A percentile compares a stretch with the other conserved stretches of the same genome.
Evolutionary conservation across 2,329 filamentous ascomycete genomes (phyloP).

Genomic region (Colletotrichum cordylinicola): DNA sequence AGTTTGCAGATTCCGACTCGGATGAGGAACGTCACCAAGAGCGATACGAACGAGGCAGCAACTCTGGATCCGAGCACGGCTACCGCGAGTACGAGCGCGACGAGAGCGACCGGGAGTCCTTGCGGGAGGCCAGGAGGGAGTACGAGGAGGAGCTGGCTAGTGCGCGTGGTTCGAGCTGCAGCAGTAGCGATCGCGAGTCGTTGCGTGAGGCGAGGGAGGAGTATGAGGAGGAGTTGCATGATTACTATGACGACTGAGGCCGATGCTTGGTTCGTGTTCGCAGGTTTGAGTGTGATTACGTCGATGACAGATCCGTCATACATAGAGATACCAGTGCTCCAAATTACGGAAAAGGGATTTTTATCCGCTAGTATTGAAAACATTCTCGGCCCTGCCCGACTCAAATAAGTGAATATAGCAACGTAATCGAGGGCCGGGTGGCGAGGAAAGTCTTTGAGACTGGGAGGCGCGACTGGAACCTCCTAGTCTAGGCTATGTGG

Average conservation of each 20-base stretch:
- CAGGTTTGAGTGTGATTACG: too few relatives aligned
- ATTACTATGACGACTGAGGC: slow-evolving; percentile 21
- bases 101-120: slow-evolving; percentile 31
- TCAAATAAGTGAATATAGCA: too few relatives aligned
- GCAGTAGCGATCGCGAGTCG: slow-evolving; percentile 47
- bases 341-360: too few relatives aligned
- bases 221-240: slow-evolving; percentile 50
- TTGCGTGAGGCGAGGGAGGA: slow-evolving; percentile 54
- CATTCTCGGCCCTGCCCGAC: too few relatives aligned
- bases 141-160: slow-evolving; percentile 38
- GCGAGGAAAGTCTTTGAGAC: too few relatives aligned
- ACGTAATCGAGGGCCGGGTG: too few relatives aligned
- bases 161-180: slow-evolving; percentile 26
- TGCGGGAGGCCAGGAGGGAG: slow-evolving; percentile 28
- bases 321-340: too few relatives aligned
- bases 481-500: too few relatives aligned
- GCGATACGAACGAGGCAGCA: not conserved
- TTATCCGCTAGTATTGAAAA: too few relatives aligned
- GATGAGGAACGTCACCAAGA: not conserved
- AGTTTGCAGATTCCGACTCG: not conserved
- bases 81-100: not conserved
- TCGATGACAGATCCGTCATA: too few relatives aligned
- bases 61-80: slow-evolving; percentile 19
- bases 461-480: too few relatives aligned
- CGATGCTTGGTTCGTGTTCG: too few relatives aligned